Percentiles rank a stretch among this genome's conserved stretches.
phyloP scores from a whole-genome alignment of 1,284 basidiomycete species.

The Flammula alnicola region DNA sequence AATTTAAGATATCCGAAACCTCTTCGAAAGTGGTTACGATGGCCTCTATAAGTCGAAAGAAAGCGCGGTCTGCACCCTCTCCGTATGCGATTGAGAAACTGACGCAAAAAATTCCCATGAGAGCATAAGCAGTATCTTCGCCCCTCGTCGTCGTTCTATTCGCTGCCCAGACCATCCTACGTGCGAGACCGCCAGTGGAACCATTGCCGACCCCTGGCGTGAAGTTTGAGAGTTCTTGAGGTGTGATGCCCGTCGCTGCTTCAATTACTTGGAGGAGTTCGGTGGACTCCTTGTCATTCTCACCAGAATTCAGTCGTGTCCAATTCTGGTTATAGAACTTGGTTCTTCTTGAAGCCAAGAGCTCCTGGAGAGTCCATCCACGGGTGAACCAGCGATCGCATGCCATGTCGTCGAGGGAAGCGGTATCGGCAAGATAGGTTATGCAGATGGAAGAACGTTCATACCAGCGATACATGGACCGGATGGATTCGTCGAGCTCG shows the following conservation, averaged over 20 bases:
- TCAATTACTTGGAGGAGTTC: background rate
- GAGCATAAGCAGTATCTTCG: background rate
- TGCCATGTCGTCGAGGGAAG: background rate
- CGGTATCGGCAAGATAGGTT: background rate
- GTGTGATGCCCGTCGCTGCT: background rate
- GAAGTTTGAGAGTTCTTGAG: background rate
- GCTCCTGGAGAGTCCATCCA: slow-evolving; percentile 4
- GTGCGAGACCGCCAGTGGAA: background rate
- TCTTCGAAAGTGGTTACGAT: background rate
- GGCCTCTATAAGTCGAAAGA: slow-evolving; percentile 1
- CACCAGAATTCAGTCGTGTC: background rate
- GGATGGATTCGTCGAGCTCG: slow-evolving; percentile 1
- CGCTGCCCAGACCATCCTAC: background rate
- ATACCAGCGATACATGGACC: slow-evolving; percentile 6
- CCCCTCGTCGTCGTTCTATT: background rate
- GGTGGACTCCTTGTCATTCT: background rate
- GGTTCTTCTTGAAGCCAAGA: background rate
- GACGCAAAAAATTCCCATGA: slow-evolving; percentile 5
- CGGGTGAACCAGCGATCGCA: slow-evolving; percentile 3
- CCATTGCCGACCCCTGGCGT: background rate
- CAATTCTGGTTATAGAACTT: slow-evolving; percentile 1
- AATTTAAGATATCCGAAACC: background rate
- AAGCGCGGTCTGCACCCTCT: background rate
- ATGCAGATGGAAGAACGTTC: background rate
- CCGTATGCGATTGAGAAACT: slow-evolving; percentile 5